Base-by-base conservation (phyloP, 345 rosid genomes). In the Lepidium sativum region DNA sequence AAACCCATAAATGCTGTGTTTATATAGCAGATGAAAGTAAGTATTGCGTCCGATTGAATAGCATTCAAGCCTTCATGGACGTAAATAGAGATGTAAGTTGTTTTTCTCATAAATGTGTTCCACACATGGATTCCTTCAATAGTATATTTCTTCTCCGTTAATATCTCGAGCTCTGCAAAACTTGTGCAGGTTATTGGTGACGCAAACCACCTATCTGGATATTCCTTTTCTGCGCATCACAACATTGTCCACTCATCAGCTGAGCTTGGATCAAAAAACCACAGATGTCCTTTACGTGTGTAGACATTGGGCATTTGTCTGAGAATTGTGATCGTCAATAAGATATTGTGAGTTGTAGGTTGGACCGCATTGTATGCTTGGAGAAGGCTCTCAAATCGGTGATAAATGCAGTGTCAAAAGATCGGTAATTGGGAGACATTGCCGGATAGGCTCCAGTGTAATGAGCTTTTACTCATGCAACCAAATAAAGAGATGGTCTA, bases 391-490 rank as follows among this genome's bases (percentile, higher is more conserved):
- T 62, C 89, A 86, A 62, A 79, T 94, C 86, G 96, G 92, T 69
- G 99, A 94, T 73, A 94, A 90, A 70, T 94, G 97, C 71, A 85
- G 96, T 61, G 96, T 94, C 57, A 90, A 94, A 75, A 85, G 97
- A 75, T 94, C 99, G 58, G 96, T 90, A 31, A 83, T 90, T 67
- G 97, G 99, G 63, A 92, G 88, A 54, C 97, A 90, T 70, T 94
- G 99, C 80, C 83, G 92, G 55, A 88, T 94, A 81, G 95, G 97
- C 72, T 90, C 92, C 71, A 88, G 84, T 73, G 99, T 94, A 65
- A 25, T 21, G 35, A 45, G n/a, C n/a, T n/a, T n/a, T n/a, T 13
- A 7, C 40, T 15, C 16, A 45, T 5, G 21, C 41, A 56, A 31
- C 45, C 27, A 43, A 41, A 27, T n/a, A 35, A 9, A 3, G 53